These are phyloP conservation scores for Nannizziopsis arthrosporioides DNA, from an alignment of 2,329 filamentous ascomycete species.

Conservation along the genomic window DNA sequence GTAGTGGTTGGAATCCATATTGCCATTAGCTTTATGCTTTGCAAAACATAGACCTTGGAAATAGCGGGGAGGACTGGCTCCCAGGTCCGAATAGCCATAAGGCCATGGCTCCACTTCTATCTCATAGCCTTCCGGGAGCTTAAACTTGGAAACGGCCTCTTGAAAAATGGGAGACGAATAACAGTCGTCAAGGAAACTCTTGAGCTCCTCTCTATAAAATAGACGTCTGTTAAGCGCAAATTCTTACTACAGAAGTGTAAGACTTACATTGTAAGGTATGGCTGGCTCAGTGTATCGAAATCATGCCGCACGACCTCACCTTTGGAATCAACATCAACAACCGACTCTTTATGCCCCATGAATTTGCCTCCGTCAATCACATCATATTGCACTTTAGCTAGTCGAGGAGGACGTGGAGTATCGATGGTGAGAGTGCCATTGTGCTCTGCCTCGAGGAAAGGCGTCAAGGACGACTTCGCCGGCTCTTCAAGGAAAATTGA, in stretches of 20 bases:
- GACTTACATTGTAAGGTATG: conserved; percentile 36
- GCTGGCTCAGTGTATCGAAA: conserved; percentile 39
- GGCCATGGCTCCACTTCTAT: conserved; percentile 47
- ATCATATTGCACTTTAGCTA: conserved; percentile 47
- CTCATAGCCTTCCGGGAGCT: conserved; percentile 45
- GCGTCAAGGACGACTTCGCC: conserved; percentile 37
- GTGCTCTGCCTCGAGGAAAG: conserved; percentile 41
- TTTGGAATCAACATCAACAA: conserved; percentile 38
- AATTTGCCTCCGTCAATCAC: conserved; percentile 24
- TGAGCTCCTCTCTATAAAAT: conserved; percentile 35
- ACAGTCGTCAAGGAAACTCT: conserved; percentile 39
- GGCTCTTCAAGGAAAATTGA: conserved; percentile 44
- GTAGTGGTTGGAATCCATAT: conserved; percentile 51
- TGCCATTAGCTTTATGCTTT: conserved; percentile 35
- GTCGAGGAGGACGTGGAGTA: conserved; percentile 35
- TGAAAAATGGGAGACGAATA: conserved; percentile 43
- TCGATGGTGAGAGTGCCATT: conserved; percentile 26
- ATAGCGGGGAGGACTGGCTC: conserved; percentile 39
- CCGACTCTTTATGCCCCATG: conserved; percentile 44
- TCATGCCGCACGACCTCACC: conserved; percentile 36
- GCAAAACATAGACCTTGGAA: conserved; percentile 47
- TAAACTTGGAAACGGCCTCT: conserved; percentile 40
- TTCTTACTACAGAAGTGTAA: neutral
- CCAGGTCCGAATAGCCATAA: conserved; percentile 42
- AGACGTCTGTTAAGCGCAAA: neutral